phyloP scores from a whole-genome alignment of 257 asterid genomes.

The Verbascum thapsus region DNA sequence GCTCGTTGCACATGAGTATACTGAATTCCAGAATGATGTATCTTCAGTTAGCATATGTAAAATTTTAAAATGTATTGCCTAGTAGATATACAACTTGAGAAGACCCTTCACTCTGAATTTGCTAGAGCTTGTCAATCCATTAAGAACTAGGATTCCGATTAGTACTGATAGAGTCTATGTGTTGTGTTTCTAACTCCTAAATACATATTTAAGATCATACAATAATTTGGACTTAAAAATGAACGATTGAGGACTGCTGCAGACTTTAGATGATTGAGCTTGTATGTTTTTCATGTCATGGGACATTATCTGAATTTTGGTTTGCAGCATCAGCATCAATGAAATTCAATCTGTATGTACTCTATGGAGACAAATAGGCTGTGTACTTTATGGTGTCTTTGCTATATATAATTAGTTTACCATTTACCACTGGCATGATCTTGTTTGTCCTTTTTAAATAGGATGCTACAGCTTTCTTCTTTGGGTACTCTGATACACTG shows the following conservation, averaged over 20 bases:
- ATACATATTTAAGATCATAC: too few species aligned
- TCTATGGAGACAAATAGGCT: background rate
- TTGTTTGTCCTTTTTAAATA: slow-evolving; percentile 3
- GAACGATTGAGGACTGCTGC: background rate
- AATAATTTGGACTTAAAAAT: background rate
- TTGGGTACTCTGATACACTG: background rate
- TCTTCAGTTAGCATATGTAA: background rate
- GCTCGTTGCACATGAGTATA: background rate
- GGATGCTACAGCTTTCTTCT: slow-evolving; percentile 6
- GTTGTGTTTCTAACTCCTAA: background rate
- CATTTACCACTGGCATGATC: background rate
- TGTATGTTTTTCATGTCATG: slow-evolving; percentile 16
- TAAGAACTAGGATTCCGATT: background rate
- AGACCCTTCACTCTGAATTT: background rate
- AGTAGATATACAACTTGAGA: slow-evolving; percentile 13
- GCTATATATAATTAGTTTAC: slow-evolving; percentile 2
- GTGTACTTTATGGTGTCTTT: slow-evolving; percentile 3
- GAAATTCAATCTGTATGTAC: background rate
- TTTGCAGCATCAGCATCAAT: background rate
- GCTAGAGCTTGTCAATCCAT: slow-evolving; percentile 10
- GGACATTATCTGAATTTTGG: background rate
- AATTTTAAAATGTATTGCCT: background rate
- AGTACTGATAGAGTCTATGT: too few species aligned
- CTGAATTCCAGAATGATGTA: background rate
- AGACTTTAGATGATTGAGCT: background rate